Conservation (phyloP, 192 early-diverging fungal species). For the Backusella sp. region DNA sequence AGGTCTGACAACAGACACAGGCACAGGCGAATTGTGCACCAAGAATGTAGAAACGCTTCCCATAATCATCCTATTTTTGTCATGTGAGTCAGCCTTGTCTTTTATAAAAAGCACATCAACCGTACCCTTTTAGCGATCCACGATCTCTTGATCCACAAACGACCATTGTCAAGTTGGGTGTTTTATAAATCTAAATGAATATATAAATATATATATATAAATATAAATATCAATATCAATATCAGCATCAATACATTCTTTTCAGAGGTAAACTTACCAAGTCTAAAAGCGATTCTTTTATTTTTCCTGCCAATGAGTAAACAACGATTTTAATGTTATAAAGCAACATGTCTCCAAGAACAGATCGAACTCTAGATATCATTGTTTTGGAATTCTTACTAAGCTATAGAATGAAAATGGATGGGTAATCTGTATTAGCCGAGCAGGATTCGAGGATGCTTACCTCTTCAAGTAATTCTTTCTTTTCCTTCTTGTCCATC, state of each 20-base stretch:
- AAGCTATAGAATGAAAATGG: constrained; percentile 16
- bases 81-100: too few relatives aligned
- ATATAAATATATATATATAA: too few relatives aligned
- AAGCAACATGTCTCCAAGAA: constrained; percentile 32
- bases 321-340: constrained; percentile 34
- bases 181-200: constrained; percentile 4
- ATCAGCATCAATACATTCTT: neutral
- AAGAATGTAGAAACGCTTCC: constrained; percentile 51
- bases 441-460: neutral
- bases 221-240: too few relatives aligned
- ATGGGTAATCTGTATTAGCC: neutral
- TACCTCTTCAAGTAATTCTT: constrained; percentile 18
- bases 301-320: constrained; percentile 27
- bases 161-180: constrained; percentile 38
- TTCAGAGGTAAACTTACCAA: constrained; percentile 17
- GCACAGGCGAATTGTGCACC: constrained; percentile 50
- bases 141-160: constrained; percentile 51
- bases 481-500: constrained; percentile 20
- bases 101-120: too few relatives aligned
- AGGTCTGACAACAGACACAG: constrained; percentile 48
- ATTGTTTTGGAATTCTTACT: constrained; percentile 26
- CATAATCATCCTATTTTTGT: constrained; percentile 36
- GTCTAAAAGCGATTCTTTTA: constrained; percentile 23
- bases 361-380: constrained; percentile 26
- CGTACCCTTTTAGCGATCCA: constrained; percentile 47